Evolutionary conservation across 129 eudicot species (phyloP), one percentile per base, ranked within the genome.

Genomic region (Chrysanthemum lavandulifolium): DNA sequence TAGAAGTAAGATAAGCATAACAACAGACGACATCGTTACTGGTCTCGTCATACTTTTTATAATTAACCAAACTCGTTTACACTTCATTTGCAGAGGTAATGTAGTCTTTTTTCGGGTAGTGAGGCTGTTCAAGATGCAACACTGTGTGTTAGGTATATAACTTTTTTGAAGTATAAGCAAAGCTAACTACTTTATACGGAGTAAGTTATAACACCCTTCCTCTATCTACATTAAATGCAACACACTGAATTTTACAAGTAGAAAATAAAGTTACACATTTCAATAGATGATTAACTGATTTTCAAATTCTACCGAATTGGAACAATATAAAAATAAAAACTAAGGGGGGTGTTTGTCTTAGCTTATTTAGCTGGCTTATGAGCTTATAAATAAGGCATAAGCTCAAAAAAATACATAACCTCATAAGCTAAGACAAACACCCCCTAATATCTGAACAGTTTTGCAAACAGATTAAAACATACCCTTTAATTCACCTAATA

Each of bases 51-150:
- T 78, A 40, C 18, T 60, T 13, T 21, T 40, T 43, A 19, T 62
- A 62, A 33, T 65, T 10, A 33, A 54, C 16, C 12, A 43, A 74
- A 56, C 48, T 54, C 29, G 48, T 54, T 62, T 55, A 71, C 33
- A 62, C 67, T 78, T 78, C 72, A 54, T 78, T 65, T 71, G 68
- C 77, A 8, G 60, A 29, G 33, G 6, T 25, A 71, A 63, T 63
- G 43, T 6, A 29, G 15, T 67, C 53, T 58, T 71, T 78, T 71
- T 71, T 78, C 73, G 16, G 73, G 82, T 58, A 47, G 78, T 47
- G 64, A 65, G 67, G 61, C 82, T 78, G 82, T 78, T 78, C 36
- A 78, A 78, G 27, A 58, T n/a, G 16, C 12, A 57, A 40, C 14
- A 47, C 19, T 71, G 78, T 29, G 72, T 12, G 73, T 72, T 58